A percentile compares a stretch with the other conserved stretches of the same genome.
Conservation (phyloP, 78 protist genomes). For the Corallochytrium limacisporum region DNA sequence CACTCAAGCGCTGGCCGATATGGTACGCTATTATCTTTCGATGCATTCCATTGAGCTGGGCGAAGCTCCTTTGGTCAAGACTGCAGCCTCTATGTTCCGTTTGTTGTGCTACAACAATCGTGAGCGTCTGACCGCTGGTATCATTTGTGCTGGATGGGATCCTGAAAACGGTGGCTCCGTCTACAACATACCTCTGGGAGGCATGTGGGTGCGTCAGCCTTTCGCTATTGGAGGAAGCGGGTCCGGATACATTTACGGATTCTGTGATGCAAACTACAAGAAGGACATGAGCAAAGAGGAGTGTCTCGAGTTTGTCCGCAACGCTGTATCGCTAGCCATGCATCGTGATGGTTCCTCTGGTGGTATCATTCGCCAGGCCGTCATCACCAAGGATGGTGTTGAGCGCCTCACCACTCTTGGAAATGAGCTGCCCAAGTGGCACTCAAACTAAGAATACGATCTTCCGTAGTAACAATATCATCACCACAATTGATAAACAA, state of each 20-base stretch:
- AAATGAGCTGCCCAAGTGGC: no score
- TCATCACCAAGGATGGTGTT: constrained; percentile 59
- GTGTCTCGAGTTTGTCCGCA: constrained; percentile 61
- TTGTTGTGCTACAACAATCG: constrained; percentile 74
- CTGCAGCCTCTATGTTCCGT: constrained; percentile 82
- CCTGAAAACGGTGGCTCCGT: constrained; percentile 63
- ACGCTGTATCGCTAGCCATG: constrained; percentile 79
- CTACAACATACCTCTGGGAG: constrained; percentile 85
- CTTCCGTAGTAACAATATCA: no score
- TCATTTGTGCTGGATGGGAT: constrained; percentile 95
- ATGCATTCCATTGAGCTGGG: constrained; percentile 65
- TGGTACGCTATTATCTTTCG: constrained; percentile 52
- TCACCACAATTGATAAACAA: no score
- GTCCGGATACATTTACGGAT: constrained; percentile 84
- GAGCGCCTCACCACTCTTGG: no score
- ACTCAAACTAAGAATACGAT: no score
- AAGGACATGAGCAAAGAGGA: constrained; percentile 78
- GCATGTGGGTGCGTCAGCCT: constrained; percentile 61
- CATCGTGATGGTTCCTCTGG: constrained; percentile 95
- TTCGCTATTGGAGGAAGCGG: constrained; percentile 95
- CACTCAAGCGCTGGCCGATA: constrained; percentile 86
- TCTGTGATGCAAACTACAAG: constrained; percentile 73
- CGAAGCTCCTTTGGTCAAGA: constrained; percentile 58
- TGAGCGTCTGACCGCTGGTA: constrained; percentile 75
- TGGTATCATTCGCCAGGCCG: constrained; percentile 79